Evolutionary conservation across 805 yeast species (phyloP).

Genomic region (Cyberlindnera subsufficiens): DNA sequence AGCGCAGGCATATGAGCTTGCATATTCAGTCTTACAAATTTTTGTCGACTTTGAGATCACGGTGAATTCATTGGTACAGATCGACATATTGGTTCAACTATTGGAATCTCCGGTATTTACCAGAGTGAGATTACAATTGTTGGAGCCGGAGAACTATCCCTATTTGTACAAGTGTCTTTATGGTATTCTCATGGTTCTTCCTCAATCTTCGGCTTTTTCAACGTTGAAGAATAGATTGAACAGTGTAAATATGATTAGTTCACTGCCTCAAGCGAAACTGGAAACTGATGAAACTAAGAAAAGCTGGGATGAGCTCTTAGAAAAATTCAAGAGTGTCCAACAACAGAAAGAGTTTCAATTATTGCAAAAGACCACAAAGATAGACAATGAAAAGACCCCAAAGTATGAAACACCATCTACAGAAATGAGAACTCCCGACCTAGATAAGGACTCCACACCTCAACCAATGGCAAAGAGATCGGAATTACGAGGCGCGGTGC

Average conservation of each 20-base stretch:
- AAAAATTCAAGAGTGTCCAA: slow-evolving; percentile 45
- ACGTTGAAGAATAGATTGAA: slow-evolving; percentile 69
- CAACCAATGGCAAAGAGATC: slow-evolving; percentile 6
- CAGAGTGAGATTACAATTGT: slow-evolving; percentile 75
- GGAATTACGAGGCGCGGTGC: slow-evolving; percentile 19
- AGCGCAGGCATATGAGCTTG: slow-evolving; percentile 84
- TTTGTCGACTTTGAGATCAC: slow-evolving; percentile 79
- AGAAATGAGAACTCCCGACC: slow-evolving; percentile 14
- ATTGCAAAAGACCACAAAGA: slow-evolving; percentile 8
- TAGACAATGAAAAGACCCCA: slow-evolving; percentile 13
- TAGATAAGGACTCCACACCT: slow-evolving; percentile 2
- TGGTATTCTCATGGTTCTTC: slow-evolving; percentile 88
- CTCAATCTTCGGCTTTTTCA: slow-evolving; percentile 89
- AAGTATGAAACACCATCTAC: slow-evolving; percentile 18
- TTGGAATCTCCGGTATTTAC: slow-evolving; percentile 92
- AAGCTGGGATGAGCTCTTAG: slow-evolving; percentile 38
- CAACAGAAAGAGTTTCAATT: slow-evolving; percentile 29
- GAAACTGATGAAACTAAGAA: slow-evolving; percentile 20
- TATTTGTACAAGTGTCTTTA: slow-evolving; percentile 80
- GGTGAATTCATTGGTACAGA: slow-evolving; percentile 72
- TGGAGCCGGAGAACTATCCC: slow-evolving; percentile 81
- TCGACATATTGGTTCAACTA: slow-evolving; percentile 84
- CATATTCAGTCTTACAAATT: slow-evolving; percentile 75
- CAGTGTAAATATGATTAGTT: slow-evolving; percentile 34
- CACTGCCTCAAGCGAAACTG: slow-evolving; percentile 6